A percentile compares a stretch with the other conserved stretches of the same genome.
Evolutionary conservation across 179 eudicot species (phyloP).

Genomic region (Sideroxylon spinosum): DNA sequence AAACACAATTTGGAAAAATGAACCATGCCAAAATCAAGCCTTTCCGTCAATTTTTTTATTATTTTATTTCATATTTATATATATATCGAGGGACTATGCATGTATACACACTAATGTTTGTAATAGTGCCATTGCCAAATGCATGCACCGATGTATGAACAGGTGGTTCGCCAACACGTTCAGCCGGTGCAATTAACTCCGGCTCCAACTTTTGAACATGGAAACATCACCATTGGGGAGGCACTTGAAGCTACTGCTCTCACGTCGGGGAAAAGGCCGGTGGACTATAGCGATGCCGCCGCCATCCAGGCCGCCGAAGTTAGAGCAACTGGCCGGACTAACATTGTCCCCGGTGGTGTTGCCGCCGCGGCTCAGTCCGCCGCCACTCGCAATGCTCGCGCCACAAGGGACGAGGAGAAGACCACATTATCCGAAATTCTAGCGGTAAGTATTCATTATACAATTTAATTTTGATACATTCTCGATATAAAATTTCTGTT

Average conservation of each 20-base stretch:
- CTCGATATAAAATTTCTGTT: too few relatives aligned
- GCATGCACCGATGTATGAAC: neutral
- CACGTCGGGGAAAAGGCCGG: constrained; percentile 53
- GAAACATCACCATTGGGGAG: constrained; percentile 57
- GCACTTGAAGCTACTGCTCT: constrained; percentile 64
- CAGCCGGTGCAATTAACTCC: constrained; percentile 10
- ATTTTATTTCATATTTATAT: too few relatives aligned
- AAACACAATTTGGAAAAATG: too few relatives aligned
- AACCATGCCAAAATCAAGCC: too few relatives aligned
- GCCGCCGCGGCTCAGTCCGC: constrained; percentile 95
- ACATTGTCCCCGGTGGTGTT: constrained; percentile 62
- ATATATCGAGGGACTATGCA: too few relatives aligned
- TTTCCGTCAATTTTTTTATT: too few relatives aligned
- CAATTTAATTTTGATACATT: too few relatives aligned
- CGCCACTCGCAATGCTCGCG: constrained; percentile 62
- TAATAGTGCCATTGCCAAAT: too few relatives aligned
- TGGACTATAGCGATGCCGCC: constrained; percentile 71
- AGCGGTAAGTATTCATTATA: constrained; percentile 26
- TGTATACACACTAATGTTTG: too few relatives aligned
- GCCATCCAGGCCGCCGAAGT: constrained; percentile 85
- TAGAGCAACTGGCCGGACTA: constrained; percentile 66
- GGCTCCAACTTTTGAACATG: constrained; percentile 6
- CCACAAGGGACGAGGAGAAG: constrained; percentile 48
- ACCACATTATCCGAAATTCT: constrained; percentile 65
- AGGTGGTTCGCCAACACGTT: constrained; percentile 6